phyloP scores from a whole-genome alignment of 2,329 filamentous ascomycete species.

The Sclerotinia subarctica region DNA sequence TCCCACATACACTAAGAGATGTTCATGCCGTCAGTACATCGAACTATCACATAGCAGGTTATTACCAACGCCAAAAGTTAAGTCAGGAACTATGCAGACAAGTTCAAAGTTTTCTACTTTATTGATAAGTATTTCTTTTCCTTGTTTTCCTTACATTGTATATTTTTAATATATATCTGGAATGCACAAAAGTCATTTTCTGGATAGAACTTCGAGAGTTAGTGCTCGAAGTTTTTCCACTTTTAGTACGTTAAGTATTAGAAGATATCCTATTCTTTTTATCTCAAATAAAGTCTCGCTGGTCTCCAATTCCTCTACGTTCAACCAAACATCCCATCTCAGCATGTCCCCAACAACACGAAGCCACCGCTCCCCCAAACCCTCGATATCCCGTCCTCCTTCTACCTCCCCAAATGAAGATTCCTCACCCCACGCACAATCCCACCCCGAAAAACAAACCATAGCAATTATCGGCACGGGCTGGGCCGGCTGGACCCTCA shows the following conservation, averaged over 20 bases:
- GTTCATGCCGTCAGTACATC: conserved; percentile 1
- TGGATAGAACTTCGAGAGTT: background rate
- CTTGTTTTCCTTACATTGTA: background rate
- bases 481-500: conserved; percentile 41
- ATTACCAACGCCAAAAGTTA: background rate
- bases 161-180: background rate
- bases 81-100: background rate
- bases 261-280: too few species aligned
- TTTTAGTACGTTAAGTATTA: background rate
- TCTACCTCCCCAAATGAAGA: background rate
- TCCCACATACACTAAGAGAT: background rate
- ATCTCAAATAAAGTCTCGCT: too few species aligned
- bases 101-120: background rate
- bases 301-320: background rate
- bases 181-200: background rate
- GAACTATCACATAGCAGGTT: background rate
- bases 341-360: background rate
- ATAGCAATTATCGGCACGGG: conserved; percentile 13
- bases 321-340: background rate
- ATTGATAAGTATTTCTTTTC: background rate
- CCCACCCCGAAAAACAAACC: background rate
- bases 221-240: background rate
- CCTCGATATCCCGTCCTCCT: background rate
- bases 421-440: background rate
- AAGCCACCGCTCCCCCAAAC: background rate